Evolutionary conservation across 148 eudicot genomes (phyloP).

Genomic region (Amaranthus hypochondriacus): DNA sequence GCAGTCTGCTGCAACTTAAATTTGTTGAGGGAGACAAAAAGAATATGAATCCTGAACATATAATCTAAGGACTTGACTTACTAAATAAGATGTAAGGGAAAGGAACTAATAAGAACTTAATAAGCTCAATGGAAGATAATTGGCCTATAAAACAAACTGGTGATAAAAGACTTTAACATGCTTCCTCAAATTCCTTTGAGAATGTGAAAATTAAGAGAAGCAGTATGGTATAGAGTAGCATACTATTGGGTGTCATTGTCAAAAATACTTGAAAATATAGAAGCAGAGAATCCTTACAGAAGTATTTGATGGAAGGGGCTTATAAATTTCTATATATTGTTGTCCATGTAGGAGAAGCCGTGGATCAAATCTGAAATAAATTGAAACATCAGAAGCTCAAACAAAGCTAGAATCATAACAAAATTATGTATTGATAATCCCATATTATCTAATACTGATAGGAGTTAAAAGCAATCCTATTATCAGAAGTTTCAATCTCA

Average conservation of each 20-base stretch:
- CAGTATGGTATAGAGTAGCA: neutral
- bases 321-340: conserved; percentile 84
- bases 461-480: neutral
- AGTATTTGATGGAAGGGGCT: conserved; percentile 68
- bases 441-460: neutral
- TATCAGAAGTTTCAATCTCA: neutral
- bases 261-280: neutral
- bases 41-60: neutral
- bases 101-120: too few species aligned
- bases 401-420: neutral
- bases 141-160: neutral
- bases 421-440: neutral
- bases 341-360: conserved; percentile 88
- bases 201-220: too few species aligned
- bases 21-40: neutral
- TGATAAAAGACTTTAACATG: neutral
- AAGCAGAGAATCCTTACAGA: conserved; percentile 49
- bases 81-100: neutral
- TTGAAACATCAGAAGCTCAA: conserved; percentile 12
- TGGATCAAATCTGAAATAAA: conserved; percentile 61
- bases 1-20: conserved; percentile 7
- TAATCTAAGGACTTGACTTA: neutral
- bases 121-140: too few species aligned
- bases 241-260: neutral
- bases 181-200: neutral